Evolutionary conservation across 1,284 basidiomycete genomes (phyloP).

Genomic region (Pascua sp.): DNA sequence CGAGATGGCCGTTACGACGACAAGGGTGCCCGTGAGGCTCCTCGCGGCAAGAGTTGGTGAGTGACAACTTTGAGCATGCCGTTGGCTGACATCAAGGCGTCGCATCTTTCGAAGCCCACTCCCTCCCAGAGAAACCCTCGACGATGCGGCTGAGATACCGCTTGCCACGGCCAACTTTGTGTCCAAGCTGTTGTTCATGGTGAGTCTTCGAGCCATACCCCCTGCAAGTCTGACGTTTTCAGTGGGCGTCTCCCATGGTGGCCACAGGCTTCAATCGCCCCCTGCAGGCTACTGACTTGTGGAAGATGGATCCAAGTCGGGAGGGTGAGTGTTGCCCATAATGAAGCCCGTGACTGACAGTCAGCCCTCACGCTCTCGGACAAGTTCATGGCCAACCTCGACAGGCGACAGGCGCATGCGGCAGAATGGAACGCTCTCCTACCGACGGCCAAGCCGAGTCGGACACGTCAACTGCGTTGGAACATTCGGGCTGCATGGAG

Average conservation of each 20-base stretch:
- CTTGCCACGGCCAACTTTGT: constrained; percentile 59
- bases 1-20: too few relatives aligned
- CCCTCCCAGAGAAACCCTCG: constrained; percentile 55
- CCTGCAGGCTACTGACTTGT: constrained; percentile 66
- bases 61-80: too few relatives aligned
- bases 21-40: too few relatives aligned
- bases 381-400: constrained; percentile 37
- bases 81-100: too few relatives aligned
- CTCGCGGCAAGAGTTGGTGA: too few relatives aligned
- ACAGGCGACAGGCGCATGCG: constrained; percentile 25
- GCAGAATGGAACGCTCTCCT: constrained; percentile 40
- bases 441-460: constrained; percentile 43
- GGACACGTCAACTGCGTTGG: constrained; percentile 55
- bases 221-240: too few relatives aligned
- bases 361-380: constrained; percentile 56
- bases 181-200: constrained; percentile 59
- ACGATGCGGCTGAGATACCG: constrained; percentile 60
- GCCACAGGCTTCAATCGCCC: constrained; percentile 60
- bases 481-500: constrained; percentile 9
- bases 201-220: constrained; percentile 4
- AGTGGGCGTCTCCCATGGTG: constrained; percentile 62
- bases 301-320: constrained; percentile 54
- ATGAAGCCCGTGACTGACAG: constrained; percentile 38
- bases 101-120: constrained; percentile 42
- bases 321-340: constrained; percentile 27